These are phyloP conservation scores for Leccinellum albellum DNA, from an alignment of 768 basidiomycete species.

Conservation along the genomic window DNA sequence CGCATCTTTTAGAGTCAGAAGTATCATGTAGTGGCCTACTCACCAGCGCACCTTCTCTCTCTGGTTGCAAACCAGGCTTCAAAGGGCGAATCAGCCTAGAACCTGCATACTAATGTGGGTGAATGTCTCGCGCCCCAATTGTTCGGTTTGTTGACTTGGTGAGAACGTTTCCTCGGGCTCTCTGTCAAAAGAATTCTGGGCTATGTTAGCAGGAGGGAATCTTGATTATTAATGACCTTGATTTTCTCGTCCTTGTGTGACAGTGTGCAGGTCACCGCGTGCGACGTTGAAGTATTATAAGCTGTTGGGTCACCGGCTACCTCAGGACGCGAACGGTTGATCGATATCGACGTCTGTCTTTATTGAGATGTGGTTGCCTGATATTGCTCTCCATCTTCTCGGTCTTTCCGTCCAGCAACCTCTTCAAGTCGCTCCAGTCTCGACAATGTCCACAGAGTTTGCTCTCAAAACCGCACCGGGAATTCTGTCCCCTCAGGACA, in stretches of 20 bases:
- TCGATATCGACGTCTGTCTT: neutral
- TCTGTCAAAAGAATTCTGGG: too few species aligned
- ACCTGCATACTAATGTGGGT: neutral
- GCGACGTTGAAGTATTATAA: neutral
- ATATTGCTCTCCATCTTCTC: constrained; percentile 35
- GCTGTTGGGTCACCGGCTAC: neutral
- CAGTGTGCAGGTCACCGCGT: neutral
- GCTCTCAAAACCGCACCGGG: constrained; percentile 54
- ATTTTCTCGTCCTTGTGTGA: neutral
- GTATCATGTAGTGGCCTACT: constrained; percentile 22
- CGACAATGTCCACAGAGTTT: constrained; percentile 41
- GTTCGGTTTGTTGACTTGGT: too few species aligned
- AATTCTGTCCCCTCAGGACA: constrained; percentile 66
- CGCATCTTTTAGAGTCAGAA: constrained; percentile 50
- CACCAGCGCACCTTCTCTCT: constrained; percentile 74
- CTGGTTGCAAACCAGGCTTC: constrained; percentile 81
- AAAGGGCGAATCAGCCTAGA: constrained; percentile 6
- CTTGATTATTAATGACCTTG: neutral
- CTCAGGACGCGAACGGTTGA: neutral
- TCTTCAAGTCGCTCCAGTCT: constrained; percentile 26
- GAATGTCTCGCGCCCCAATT: too few species aligned
- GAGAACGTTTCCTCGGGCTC: too few species aligned
- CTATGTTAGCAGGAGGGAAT: too few species aligned
- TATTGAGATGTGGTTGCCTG: neutral
- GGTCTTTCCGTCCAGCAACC: constrained; percentile 54